These are phyloP conservation scores for Rubia yunnanensis DNA, from an alignment of 257 asterid species.

Conservation along the genomic window DNA sequence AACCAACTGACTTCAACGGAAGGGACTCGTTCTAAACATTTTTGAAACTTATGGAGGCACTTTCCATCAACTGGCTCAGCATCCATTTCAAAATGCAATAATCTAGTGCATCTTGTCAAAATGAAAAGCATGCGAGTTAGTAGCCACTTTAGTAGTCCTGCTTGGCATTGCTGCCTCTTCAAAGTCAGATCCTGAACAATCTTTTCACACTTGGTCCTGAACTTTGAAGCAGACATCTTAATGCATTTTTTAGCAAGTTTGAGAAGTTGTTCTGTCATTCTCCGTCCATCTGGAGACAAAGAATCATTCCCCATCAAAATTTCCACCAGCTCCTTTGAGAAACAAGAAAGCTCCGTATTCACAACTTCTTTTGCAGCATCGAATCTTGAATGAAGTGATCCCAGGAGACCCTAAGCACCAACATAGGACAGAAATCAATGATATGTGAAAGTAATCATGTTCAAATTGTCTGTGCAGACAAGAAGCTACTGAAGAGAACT, in stretches of 20 bases:
- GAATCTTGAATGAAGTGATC: conserved; percentile 74
- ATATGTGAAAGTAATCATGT: conserved; percentile 3
- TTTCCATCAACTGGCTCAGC: conserved; percentile 67
- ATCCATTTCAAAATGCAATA: conserved; percentile 82
- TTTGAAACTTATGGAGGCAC: conserved; percentile 66
- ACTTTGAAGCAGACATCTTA: conserved; percentile 55
- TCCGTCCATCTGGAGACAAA: conserved; percentile 39
- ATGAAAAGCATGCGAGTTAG: conserved; percentile 87
- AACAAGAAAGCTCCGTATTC: conserved; percentile 62
- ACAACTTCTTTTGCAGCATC: conserved; percentile 84
- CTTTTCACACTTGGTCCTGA: conserved; percentile 75
- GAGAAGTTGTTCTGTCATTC: conserved; percentile 60
- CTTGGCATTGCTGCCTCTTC: conserved; percentile 69
- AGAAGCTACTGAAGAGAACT: not conserved
- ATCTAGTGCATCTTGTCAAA: conserved; percentile 88
- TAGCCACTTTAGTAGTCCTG: conserved; percentile 58
- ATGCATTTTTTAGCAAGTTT: conserved; percentile 61
- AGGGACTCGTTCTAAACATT: conserved; percentile 77
- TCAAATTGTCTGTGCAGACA: not conserved
- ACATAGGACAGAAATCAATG: conserved; percentile 9
- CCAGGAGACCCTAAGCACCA: conserved; percentile 56
- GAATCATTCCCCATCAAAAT: conserved; percentile 40
- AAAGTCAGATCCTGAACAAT: conserved; percentile 75
- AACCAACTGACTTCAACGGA: conserved; percentile 78
- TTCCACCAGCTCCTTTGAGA: conserved; percentile 60